These are phyloP conservation scores for Trichosporon coremiiforme DNA, from an alignment of 1,284 basidiomycete genomes.

Conservation along the genomic window DNA sequence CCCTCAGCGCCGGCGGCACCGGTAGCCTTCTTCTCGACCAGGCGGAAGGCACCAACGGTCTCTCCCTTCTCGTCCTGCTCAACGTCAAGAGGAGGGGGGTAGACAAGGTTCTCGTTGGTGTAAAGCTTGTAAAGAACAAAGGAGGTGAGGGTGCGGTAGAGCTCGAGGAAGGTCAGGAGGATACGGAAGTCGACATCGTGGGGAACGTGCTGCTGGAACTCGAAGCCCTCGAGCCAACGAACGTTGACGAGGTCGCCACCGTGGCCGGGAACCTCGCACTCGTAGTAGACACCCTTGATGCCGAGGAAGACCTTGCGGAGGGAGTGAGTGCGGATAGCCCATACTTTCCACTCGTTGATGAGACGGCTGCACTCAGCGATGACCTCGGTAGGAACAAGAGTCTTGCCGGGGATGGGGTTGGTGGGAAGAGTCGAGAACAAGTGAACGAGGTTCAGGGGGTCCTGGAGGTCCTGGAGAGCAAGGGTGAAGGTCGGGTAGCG, in stretches of 20 bases:
- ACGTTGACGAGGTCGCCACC: constrained; percentile 77
- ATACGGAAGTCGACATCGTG: constrained; percentile 96
- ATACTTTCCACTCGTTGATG: constrained; percentile 84
- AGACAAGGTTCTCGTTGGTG: constrained; percentile 88
- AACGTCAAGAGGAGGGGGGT: constrained; percentile 87
- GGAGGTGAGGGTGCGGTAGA: constrained; percentile 94
- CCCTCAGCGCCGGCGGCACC: constrained; percentile 43
- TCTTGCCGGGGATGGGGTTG: constrained; percentile 62
- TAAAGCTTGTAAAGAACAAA: constrained; percentile 98
- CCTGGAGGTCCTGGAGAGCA: constrained; percentile 93
- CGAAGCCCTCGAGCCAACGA: constrained; percentile 97
- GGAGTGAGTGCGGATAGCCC: constrained; percentile 84
- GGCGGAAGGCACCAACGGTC: constrained; percentile 82
- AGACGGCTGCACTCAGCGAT: constrained; percentile 89
- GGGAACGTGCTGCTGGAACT: constrained; percentile 96
- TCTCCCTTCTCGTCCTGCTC: constrained; percentile 85
- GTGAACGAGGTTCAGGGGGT: constrained; percentile 92
- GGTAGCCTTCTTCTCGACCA: constrained; percentile 65
- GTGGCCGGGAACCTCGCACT: constrained; percentile 72
- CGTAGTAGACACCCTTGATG: constrained; percentile 98
- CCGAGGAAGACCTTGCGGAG: constrained; percentile 93
- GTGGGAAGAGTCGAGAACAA: constrained; percentile 89
- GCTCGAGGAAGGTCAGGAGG: constrained; percentile 95
- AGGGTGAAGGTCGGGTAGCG: constrained; percentile 97
- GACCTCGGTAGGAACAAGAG: constrained; percentile 76